Evolutionary conservation across 2,329 filamentous ascomycete genomes (phyloP).

Genomic region (Clarireedia hainanense): DNA sequence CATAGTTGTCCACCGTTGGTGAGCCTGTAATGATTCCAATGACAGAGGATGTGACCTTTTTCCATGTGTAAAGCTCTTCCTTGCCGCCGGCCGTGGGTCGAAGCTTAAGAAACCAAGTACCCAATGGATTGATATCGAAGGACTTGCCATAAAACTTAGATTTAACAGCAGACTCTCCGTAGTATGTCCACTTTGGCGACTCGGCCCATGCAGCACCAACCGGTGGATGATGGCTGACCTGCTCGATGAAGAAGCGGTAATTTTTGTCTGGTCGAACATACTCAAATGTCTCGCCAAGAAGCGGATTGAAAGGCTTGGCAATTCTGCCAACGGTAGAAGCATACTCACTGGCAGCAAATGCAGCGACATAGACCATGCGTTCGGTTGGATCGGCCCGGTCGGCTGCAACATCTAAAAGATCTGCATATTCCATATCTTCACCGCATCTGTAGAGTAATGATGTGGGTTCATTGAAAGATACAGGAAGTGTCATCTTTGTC

Average conservation of each 20-base stretch:
- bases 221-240: conserved; percentile 95
- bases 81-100: conserved; percentile 67
- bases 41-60: conserved; percentile 97
- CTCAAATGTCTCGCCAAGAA: conserved; percentile 94
- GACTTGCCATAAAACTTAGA: conserved; percentile 97
- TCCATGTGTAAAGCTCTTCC: conserved; percentile 94
- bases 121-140: conserved; percentile 92
- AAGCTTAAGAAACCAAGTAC: conserved; percentile 91
- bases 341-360: conserved; percentile 93
- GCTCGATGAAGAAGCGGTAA: conserved; percentile 97
- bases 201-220: conserved; percentile 91
- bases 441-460: conserved; percentile 90
- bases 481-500: conserved; percentile 98
- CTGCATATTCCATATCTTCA: conserved; percentile 97
- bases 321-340: conserved; percentile 94
- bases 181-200: conserved; percentile 92
- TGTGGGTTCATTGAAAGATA: conserved; percentile 97
- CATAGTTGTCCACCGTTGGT: conserved; percentile 96
- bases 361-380: conserved; percentile 87
- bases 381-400: conserved; percentile 82
- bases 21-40: conserved; percentile 97
- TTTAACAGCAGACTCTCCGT: conserved; percentile 88
- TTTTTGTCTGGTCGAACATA: conserved; percentile 94
- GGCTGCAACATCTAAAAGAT: conserved; percentile 82
- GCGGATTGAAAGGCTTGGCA: conserved; percentile 95